A percentile compares a stretch with the other conserved stretches of the same genome.
Conservation (phyloP, 441 rosid genomes). For the Sinapis alba region DNA sequence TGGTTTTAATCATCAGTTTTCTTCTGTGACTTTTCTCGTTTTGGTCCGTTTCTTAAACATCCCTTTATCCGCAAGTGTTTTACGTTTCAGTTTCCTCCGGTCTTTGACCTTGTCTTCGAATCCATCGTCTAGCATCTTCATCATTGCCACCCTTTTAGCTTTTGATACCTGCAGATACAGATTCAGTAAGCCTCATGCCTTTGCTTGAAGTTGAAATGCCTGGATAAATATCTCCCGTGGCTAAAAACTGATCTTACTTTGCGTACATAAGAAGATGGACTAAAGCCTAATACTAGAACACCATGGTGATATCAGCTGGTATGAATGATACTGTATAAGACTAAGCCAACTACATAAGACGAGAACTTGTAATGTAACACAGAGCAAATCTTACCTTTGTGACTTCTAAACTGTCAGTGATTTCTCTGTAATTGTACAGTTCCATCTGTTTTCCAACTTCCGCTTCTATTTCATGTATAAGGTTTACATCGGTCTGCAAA, state of each 20-base stretch:
- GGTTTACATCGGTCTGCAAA: constrained; percentile 75
- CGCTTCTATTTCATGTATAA: constrained; percentile 79
- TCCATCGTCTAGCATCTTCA: constrained; percentile 91
- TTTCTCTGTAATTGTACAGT: constrained; percentile 65
- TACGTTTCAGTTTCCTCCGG: constrained; percentile 65
- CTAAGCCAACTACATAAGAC: background rate
- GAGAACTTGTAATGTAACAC: background rate
- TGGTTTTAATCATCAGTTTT: constrained; percentile 27
- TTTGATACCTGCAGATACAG: constrained; percentile 63
- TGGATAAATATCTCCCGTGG: too few species aligned
- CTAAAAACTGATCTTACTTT: too few species aligned
- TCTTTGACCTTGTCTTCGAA: constrained; percentile 81
- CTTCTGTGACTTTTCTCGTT: constrained; percentile 42
- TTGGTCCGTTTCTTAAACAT: constrained; percentile 56
- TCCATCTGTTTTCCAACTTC: constrained; percentile 70
- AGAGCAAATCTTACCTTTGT: constrained; percentile 55
- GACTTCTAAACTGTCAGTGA: constrained; percentile 73
- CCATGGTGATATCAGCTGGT: constrained; percentile 3
- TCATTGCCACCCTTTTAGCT: constrained; percentile 80
- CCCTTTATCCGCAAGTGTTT: constrained; percentile 67
- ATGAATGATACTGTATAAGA: constrained; percentile 6
- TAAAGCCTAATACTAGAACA: constrained; percentile 7
- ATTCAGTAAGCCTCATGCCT: background rate
- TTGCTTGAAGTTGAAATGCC: background rate
- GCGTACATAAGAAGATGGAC: too few species aligned